Percentiles rank a stretch among this genome's conserved stretches.
phyloP scores from a whole-genome alignment of 108 stramenopile species.

The Parmales sp. region DNA sequence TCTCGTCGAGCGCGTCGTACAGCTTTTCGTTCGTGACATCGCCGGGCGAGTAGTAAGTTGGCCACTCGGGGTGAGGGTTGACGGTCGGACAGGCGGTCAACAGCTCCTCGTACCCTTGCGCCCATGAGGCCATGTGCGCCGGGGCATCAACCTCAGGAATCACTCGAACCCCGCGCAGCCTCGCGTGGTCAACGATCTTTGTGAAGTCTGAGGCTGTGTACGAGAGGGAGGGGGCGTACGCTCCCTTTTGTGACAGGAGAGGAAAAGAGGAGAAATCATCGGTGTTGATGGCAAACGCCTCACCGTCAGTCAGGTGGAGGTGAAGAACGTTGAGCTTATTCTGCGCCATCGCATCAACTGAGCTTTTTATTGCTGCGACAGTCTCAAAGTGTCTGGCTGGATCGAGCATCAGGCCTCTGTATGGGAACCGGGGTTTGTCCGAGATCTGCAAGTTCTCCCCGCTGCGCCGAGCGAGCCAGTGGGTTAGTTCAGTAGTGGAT shows the following conservation, averaged over 20 bases:
- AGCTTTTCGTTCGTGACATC: not conserved
- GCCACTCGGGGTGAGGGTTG: not conserved
- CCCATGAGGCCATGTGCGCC: not conserved
- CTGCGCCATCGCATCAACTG: not conserved
- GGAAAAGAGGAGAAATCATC: not conserved
- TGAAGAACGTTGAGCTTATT: conserved; percentile 3
- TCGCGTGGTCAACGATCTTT: not conserved
- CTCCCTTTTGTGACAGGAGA: not conserved
- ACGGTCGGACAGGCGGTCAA: not conserved
- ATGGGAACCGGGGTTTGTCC: not conserved
- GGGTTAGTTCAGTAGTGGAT: too few relatives aligned
- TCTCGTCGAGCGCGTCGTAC: not conserved
- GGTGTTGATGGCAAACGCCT: not conserved
- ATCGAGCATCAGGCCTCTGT: not conserved
- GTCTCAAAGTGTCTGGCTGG: not conserved
- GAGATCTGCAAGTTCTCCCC: not conserved
- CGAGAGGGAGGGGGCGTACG: not conserved
- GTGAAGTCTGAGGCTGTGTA: not conserved
- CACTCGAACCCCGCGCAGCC: not conserved
- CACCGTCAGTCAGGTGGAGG: not conserved
- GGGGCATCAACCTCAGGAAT: not conserved
- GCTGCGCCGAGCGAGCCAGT: too few relatives aligned
- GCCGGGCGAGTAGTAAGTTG: not conserved
- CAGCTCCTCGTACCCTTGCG: not conserved
- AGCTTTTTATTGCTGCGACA: not conserved